Conservation (phyloP, 768 basidiomycete species). For the Sporobolomyces roseus region DNA sequence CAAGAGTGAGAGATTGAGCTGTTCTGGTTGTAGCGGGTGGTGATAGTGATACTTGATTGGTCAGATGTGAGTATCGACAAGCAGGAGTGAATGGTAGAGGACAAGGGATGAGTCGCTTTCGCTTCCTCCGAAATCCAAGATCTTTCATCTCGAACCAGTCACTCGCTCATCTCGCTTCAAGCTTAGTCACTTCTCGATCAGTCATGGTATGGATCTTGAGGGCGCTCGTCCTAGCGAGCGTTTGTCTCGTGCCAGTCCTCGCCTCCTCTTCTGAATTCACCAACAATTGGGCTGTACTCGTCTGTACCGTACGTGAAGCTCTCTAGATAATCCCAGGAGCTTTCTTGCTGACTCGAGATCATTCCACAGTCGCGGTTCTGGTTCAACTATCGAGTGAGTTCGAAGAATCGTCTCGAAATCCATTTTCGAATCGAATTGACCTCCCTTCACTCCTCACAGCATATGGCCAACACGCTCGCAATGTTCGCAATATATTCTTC, state of each 20-base stretch:
- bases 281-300: slow-evolving; percentile 98
- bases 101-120: no score
- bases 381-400: slow-evolving; percentile 93
- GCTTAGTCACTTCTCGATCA: no score
- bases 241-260: background rate
- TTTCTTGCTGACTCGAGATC: no score
- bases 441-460: slow-evolving; percentile 55
- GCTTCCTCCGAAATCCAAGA: no score
- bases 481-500: slow-evolving; percentile 58
- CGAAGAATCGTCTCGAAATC: background rate
- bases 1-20: no score
- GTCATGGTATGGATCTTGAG: background rate
- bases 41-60: no score
- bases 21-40: no score
- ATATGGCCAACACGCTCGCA: slow-evolving; percentile 96
- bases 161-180: no score
- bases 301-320: slow-evolving; percentile 68
- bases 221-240: background rate
- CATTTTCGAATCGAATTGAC: slow-evolving; percentile 3
- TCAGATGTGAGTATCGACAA: no score
- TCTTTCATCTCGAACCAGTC: no score
- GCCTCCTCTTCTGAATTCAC: slow-evolving; percentile 51
- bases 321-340: background rate
- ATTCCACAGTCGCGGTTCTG: slow-evolving; percentile 52
- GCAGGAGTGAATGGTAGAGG: no score